Conservation (phyloP, 148 eudicot species). For the Rhododendron mucronatum region DNA sequence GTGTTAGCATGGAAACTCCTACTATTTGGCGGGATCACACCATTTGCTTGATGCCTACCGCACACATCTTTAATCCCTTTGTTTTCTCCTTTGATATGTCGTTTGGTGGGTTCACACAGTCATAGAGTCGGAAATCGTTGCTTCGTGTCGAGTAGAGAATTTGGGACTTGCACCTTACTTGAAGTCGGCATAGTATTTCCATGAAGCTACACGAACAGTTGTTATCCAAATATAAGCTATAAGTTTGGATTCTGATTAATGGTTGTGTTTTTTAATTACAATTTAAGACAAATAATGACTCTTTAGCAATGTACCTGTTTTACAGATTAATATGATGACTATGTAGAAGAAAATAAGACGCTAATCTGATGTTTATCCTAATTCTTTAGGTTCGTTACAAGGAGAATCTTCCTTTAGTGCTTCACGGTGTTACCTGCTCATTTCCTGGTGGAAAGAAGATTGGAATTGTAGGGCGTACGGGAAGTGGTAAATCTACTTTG, state of each 20-base stretch:
- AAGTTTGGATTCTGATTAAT: neutral
- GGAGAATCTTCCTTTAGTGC: conserved; percentile 85
- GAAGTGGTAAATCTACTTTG: conserved; percentile 94
- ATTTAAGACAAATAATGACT: neutral
- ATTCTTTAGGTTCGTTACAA: conserved; percentile 67
- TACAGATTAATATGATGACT: neutral
- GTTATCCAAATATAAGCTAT: neutral
- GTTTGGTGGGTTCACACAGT: neutral
- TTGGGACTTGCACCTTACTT: neutral
- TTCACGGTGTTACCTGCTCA: conserved; percentile 71
- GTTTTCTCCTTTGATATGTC: neutral
- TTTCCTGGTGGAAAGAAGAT: conserved; percentile 93
- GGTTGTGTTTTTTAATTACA: neutral
- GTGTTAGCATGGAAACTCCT: neutral
- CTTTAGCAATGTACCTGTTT: neutral
- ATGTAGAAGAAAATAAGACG: neutral
- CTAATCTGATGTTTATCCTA: neutral
- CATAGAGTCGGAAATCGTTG: neutral
- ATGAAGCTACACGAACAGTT: neutral
- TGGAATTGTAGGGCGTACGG: conserved; percentile 96
- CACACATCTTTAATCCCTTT: neutral
- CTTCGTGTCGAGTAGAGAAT: neutral
- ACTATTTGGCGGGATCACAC: neutral
- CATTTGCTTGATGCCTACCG: neutral
- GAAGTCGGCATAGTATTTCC: neutral